Base-by-base conservation (phyloP, 2,329 filamentous ascomycete genomes). In the Aspergillus flavus region DNA sequence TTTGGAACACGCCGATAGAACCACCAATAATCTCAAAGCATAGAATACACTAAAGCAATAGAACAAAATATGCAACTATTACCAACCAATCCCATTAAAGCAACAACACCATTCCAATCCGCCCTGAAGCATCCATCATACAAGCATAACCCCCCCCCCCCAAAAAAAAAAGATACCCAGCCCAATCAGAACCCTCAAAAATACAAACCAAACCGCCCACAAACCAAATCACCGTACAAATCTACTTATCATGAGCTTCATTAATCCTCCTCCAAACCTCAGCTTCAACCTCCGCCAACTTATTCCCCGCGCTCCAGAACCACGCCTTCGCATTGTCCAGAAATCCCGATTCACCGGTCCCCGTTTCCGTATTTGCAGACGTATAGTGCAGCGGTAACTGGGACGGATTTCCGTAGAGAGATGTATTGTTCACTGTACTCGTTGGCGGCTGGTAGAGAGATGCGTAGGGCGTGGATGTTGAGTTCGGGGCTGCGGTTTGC, bases 211-310 rank as follows among this genome's bases (percentile, higher is more conserved):
- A 56, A 28, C 2, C 9, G 16, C 7, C 58, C 53, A 45, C 11
- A 61, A 57, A 45, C 21, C 45, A 21, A 54, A 57, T 26, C 45
- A 58, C 45, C 34, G 16, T 10, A 23, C 6, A 32, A 55, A 53
- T 23, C 63, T 64, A 68, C 62, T 67, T 64, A 63, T 72, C 71
- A 72, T 77, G 75, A 19, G 69, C 73, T 64, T 74, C 71, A 71
- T 82, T 81, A 58, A 84, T 79, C 64, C 75, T 74, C 73, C 73
- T 81, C 82, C 82, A 84, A 53, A 81, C 78, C 72, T 78, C 78
- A 60, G 79, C 78, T 71, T 83, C 81, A 52, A 79, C 76, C 71
- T 83, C 77, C 10, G 74, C 78, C 61, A 81, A 66, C 61, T 80
- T 80, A 56, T 68, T 71, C 5, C 80, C 80, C 23, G 78, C 80